Evolutionary conservation across 225 moss, liverwort and hornwort genomes (phyloP).

Genomic region (Rhytidiadelphus loreus): DNA sequence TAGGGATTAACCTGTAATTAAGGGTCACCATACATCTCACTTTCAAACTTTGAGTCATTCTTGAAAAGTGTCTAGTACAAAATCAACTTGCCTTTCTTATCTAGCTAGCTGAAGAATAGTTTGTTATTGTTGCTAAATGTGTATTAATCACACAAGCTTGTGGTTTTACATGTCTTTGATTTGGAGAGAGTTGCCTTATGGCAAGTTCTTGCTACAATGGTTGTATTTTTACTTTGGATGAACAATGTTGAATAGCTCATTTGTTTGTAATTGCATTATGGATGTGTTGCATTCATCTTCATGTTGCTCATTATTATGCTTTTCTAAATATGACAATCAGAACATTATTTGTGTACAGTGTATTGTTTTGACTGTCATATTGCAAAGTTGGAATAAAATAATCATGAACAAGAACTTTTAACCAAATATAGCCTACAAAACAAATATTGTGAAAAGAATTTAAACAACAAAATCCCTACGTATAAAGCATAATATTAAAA

Average conservation of each 20-base stretch:
- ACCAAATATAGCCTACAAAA: neutral
- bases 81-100: neutral
- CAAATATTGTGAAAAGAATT: neutral
- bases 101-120: neutral
- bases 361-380: neutral
- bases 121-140: neutral
- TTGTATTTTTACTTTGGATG: too few relatives aligned
- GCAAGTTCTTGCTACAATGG: neutral
- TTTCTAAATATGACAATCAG: neutral
- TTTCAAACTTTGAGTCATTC: neutral
- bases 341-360: neutral
- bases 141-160: neutral
- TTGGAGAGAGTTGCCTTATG: neutral
- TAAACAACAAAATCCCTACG: neutral
- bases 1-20: fast-evolving
- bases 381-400: neutral
- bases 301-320: too few relatives aligned
- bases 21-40: too few relatives aligned
- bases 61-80: neutral
- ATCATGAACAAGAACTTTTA: neutral
- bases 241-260: too few relatives aligned
- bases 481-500: too few relatives aligned
- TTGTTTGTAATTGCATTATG: too few relatives aligned
- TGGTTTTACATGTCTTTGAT: neutral
- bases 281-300: too few relatives aligned